These are phyloP conservation scores for Aspergillus fumigatus DNA, from an alignment of 2,329 filamentous ascomycete species.

Conservation along the genomic window DNA sequence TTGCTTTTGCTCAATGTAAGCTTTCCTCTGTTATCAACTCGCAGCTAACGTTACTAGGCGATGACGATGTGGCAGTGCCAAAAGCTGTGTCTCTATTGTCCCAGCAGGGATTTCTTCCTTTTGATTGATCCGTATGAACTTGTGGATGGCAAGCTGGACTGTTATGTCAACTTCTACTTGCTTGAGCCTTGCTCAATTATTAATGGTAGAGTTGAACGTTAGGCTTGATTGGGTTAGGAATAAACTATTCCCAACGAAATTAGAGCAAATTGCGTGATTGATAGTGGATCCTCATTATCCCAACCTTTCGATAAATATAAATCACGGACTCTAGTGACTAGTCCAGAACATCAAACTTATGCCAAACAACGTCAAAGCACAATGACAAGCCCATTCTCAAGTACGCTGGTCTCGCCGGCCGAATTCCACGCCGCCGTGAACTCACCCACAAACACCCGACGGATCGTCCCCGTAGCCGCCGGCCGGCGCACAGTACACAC, in stretches of 20 bases:
- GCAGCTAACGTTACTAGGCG: not conserved
- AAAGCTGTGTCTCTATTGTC: conserved; percentile 3
- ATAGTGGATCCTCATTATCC: not conserved
- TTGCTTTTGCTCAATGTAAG: conserved; percentile 1
- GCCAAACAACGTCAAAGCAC: not conserved
- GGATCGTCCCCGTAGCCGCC: conserved; percentile 23
- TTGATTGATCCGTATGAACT: conserved; percentile 6
- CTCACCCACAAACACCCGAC: not conserved
- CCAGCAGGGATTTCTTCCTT: conserved; percentile 7
- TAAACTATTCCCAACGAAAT: not conserved
- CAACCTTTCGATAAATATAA: not conserved
- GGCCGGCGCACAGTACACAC: conserved; percentile 12
- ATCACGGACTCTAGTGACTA: not conserved
- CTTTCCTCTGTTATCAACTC: not conserved
- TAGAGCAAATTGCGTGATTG: not conserved
- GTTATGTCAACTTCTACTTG: conserved; percentile 13
- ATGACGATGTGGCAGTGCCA: conserved; percentile 10
- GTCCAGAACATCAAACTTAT: not conserved
- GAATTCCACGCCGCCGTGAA: conserved; percentile 9
- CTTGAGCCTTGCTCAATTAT: not conserved
- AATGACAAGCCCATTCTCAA: conserved; percentile 3
- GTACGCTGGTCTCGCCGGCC: conserved; percentile 10
- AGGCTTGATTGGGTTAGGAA: not conserved
- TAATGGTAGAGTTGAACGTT: not conserved
- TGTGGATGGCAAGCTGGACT: conserved; percentile 1